Conservation (phyloP, 2,329 filamentous ascomycete genomes). For the Ambrosiella xylebori region DNA sequence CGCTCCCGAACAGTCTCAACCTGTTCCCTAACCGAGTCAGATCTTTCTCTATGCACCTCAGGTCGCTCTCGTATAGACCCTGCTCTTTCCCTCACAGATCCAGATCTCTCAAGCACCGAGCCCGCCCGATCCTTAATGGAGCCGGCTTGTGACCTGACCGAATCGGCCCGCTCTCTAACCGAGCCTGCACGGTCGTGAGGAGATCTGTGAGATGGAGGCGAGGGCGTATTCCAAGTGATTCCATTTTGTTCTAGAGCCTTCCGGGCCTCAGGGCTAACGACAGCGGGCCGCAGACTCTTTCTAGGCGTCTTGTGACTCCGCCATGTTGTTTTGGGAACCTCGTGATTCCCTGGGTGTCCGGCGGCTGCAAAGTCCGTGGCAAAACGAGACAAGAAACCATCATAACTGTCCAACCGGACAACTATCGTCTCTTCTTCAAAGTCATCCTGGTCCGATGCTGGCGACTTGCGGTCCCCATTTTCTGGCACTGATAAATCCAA, state of each 20-base stretch:
- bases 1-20: no score
- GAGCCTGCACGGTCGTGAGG: neutral
- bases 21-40: no score
- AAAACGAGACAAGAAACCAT: slow-evolving; percentile 5
- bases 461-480: neutral
- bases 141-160: no score
- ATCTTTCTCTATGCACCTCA: no score
- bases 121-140: no score
- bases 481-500: slow-evolving; percentile 17
- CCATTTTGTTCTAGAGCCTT: slow-evolving; percentile 1
- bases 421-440: neutral
- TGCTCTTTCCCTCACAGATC: no score
- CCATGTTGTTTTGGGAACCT: neutral
- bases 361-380: neutral
- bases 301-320: neutral
- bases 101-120: no score
- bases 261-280: neutral
- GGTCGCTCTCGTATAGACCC: no score
- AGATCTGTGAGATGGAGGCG: slow-evolving; percentile 1
- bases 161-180: no score
- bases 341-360: neutral
- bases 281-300: neutral
- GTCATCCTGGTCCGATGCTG: no score
- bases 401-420: slow-evolving; percentile 4
- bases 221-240: slow-evolving; percentile 2